These are phyloP conservation scores for Lobulomyces angularis DNA, from an alignment of 192 early-diverging fungal species.

Conservation along the genomic window DNA sequence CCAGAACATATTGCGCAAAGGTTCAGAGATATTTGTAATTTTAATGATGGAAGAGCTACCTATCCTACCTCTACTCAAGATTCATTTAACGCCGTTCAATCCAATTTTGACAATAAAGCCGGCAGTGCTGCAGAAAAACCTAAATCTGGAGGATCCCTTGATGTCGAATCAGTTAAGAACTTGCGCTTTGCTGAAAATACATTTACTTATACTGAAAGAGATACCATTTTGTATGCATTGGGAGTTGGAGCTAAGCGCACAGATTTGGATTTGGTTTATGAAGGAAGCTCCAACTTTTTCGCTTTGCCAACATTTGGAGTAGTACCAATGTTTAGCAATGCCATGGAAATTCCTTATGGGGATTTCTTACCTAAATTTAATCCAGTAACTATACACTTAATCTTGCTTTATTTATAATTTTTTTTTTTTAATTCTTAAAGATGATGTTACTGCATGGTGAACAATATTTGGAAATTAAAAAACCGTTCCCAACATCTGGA, in stretches of 20 bases:
- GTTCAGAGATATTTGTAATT: conserved; percentile 77
- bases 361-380: conserved; percentile 68
- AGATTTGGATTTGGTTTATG: conserved; percentile 86
- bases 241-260: conserved; percentile 81
- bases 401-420: conserved; percentile 1
- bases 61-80: conserved; percentile 69
- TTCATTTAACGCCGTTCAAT: conserved; percentile 67
- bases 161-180: too few relatives aligned
- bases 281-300: conserved; percentile 71
- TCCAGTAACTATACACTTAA: conserved; percentile 24
- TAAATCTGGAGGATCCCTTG: conserved; percentile 17
- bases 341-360: conserved; percentile 55
- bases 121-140: conserved; percentile 20
- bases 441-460: conserved; percentile 99
- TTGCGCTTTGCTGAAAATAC: conserved; percentile 31
- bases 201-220: conserved; percentile 74
- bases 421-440: conserved; percentile 5
- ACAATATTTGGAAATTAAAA: conserved; percentile 83
- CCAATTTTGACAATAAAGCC: conserved; percentile 63
- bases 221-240: conserved; percentile 87
- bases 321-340: conserved; percentile 61
- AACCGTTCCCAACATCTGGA: conserved; percentile 74
- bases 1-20: conserved; percentile 75
- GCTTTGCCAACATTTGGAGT: conserved; percentile 90
- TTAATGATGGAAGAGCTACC: conserved; percentile 90